These are phyloP conservation scores for Trypanosoma platydactyli DNA, from an alignment of 208 protist genomes.

Conservation along the genomic window DNA sequence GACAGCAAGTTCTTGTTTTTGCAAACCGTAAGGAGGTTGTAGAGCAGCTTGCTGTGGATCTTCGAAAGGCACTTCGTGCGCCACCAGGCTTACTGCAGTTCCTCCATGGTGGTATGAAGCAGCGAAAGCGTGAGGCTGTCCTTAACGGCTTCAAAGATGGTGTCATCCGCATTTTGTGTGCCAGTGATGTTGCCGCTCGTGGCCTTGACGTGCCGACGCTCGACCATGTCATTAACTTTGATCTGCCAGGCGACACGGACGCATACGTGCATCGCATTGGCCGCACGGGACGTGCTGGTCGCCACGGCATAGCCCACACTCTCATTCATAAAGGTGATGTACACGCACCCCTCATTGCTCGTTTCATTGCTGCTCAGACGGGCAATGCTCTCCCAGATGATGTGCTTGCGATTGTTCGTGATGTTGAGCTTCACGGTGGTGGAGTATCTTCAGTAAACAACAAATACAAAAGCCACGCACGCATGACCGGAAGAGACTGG, in stretches of 20 bases:
- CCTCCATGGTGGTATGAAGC: slow-evolving; percentile 93
- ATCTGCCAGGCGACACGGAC: slow-evolving; percentile 94
- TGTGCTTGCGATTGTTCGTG: slow-evolving; percentile 20
- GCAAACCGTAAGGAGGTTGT: slow-evolving; percentile 61
- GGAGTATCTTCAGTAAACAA: not conserved
- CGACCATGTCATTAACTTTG: slow-evolving; percentile 96
- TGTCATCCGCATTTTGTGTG: slow-evolving; percentile 91
- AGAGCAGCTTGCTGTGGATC: slow-evolving; percentile 44
- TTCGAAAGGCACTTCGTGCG: slow-evolving; percentile 51
- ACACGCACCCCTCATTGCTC: slow-evolving; percentile 48
- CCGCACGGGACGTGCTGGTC: slow-evolving; percentile 96
- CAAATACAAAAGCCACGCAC: slow-evolving; percentile 23
- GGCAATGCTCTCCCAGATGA: slow-evolving; percentile 16
- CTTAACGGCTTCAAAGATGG: slow-evolving; percentile 78
- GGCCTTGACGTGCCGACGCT: slow-evolving; percentile 95
- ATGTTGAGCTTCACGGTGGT: slow-evolving; percentile 19
- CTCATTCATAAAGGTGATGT: slow-evolving; percentile 87
- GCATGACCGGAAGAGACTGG: slow-evolving; percentile 20
- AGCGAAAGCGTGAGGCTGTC: slow-evolving; percentile 58
- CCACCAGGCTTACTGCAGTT: slow-evolving; percentile 62
- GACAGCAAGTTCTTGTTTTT: slow-evolving; percentile 83
- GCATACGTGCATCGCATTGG: slow-evolving; percentile 98
- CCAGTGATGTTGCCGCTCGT: slow-evolving; percentile 94
- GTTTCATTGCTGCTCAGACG: slow-evolving; percentile 55
- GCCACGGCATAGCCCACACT: slow-evolving; percentile 90